Conservation (phyloP, 805 yeast genomes). For the Candida arabinofermentans region DNA sequence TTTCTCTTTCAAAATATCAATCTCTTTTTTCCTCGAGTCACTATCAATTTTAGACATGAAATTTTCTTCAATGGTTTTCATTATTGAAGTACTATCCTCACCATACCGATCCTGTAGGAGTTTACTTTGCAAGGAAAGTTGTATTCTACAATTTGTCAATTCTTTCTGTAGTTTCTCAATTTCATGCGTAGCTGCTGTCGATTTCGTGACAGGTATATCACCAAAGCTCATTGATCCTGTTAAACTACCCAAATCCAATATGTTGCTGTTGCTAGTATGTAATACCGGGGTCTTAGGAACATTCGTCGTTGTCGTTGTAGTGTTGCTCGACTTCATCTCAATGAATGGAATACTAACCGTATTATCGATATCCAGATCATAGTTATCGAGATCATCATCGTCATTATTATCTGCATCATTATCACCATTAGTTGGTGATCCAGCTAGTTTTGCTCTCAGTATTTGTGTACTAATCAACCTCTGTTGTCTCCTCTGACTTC, state of each 20-base stretch:
- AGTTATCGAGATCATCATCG: constrained; percentile 6
- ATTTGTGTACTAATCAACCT: constrained; percentile 14
- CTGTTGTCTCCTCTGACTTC: constrained; percentile 15
- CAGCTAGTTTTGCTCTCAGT: constrained; percentile 15
- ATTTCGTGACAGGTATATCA: constrained; percentile 2
- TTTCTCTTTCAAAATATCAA: background rate
- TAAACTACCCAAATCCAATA: background rate
- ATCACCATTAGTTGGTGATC: constrained; percentile 15
- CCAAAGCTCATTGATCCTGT: background rate
- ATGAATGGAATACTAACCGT: constrained; percentile 13
- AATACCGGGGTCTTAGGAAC: background rate
- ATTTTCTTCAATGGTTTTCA: constrained; percentile 11
- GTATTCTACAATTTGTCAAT: constrained; percentile 32
- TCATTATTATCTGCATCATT: constrained; percentile 9
- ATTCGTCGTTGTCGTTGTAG: constrained; percentile 10
- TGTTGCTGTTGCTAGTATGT: background rate
- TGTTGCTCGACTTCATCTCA: constrained; percentile 12
- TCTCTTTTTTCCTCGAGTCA: background rate
- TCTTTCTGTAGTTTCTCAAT: constrained; percentile 27
- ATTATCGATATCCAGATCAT: constrained; percentile 15
- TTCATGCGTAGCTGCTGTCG: constrained; percentile 17
- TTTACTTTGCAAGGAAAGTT: constrained; percentile 29
- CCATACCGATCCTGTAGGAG: constrained; percentile 23
- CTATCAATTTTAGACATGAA: constrained; percentile 3
- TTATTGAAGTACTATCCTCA: constrained; percentile 12